Evolutionary conservation across 345 rosid genomes (phyloP), one percentile per base, ranked within the genome.

Genomic region (Bruguiera sexangula): DNA sequence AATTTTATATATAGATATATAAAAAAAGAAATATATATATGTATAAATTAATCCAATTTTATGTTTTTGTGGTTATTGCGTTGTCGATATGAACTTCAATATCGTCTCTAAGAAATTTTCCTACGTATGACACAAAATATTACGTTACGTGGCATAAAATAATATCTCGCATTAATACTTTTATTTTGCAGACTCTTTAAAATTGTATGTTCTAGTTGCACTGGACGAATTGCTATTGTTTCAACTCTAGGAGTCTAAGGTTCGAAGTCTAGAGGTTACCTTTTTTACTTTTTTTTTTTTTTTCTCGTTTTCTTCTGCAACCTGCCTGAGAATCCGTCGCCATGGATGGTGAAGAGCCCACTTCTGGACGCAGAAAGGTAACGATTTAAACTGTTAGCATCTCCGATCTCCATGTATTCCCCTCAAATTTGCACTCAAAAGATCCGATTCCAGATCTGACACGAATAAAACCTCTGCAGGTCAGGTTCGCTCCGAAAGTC

Each of bases 401-500:
- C 50, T 60, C 4, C 8, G 11, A 60, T 57, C 39, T 13, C 24
- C 48, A 62, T 5, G 10, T 9, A 29, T 34, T 32, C 24, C 11
- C 39, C 27, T 52, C 6, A 16, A 1, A 0, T 5, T 51, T 21
- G 32, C 24, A 37, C 10, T 18, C 15, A 22, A 9, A 7, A 31
- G 1, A 22, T 31, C 56, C 63, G 57, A 30, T 63, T 66, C 63
- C 20, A 26, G 39, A 39, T 62, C 52, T 21, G 36, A 2, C 54
- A 52, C 26, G 24, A 13, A 7, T 30, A 24, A 27, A 9, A 11
- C 10, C 18, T 6, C 15, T 32, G 71, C 85, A 85, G 87, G 22
- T 31, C 3, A 81, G 72, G 72, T 85, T 83, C 55, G 30, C 59
- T 39, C 89, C 89, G 3, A 85, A 71, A 73, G 75, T 70, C 57